Conservation (phyloP, 768 basidiomycete genomes). For the Mycena venus region DNA sequence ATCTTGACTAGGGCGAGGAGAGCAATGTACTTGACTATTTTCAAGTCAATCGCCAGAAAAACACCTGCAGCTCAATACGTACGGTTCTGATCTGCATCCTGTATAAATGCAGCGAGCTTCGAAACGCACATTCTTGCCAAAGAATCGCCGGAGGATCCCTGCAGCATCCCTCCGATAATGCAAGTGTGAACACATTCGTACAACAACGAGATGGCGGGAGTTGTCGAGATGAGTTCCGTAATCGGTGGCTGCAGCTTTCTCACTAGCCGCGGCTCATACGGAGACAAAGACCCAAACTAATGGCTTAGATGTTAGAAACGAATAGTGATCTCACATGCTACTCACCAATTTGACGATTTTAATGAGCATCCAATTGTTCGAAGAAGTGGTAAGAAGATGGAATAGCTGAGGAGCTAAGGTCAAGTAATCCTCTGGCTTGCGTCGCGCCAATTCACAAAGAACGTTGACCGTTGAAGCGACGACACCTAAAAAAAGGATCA, state of each 20-base stretch:
- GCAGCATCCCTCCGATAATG: conserved; percentile 97
- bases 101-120: conserved; percentile 91
- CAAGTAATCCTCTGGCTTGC: conserved; percentile 85
- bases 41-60: conserved; percentile 7
- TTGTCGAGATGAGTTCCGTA: conserved; percentile 95
- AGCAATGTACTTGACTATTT: conserved; percentile 96
- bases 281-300: conserved; percentile 94
- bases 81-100: conserved; percentile 97
- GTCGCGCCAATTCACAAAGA: conserved; percentile 90
- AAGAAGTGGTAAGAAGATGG: conserved; percentile 91
- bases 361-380: conserved; percentile 99
- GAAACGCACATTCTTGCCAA: conserved; percentile 92
- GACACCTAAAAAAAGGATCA: conserved; percentile 68
- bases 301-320: conserved; percentile 14
- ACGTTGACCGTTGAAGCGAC: conserved; percentile 96
- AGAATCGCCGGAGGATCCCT: conserved; percentile 79
- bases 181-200: conserved; percentile 99
- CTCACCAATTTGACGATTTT: conserved; percentile 92
- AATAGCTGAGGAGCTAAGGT: conserved; percentile 93
- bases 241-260: conserved; percentile 95
- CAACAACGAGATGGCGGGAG: conserved; percentile 93
- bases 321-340: conserved; percentile 45
- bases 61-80: conserved; percentile 48
- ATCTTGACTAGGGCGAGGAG: conserved; percentile 96
- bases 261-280: conserved; percentile 92